Percentiles rank a stretch among this genome's conserved stretches.
phyloP scores from a whole-genome alignment of 2,329 filamentous ascomycete genomes.

The Xylariaceae sp. region DNA sequence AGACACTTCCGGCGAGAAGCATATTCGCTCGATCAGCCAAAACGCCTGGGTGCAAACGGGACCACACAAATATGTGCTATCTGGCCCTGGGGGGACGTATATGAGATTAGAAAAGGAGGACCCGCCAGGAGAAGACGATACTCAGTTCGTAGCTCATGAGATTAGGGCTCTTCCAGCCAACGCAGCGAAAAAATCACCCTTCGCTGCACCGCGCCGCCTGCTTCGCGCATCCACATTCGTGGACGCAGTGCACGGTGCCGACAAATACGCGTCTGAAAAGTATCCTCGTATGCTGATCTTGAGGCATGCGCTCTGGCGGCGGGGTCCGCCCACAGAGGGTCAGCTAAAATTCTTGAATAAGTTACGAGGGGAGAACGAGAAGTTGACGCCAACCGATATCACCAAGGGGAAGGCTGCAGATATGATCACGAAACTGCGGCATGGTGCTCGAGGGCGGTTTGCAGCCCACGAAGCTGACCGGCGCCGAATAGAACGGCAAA shows the following conservation, averaged over 20 bases:
- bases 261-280: slow-evolving; percentile 72
- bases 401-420: slow-evolving; percentile 82
- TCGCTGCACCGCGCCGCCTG: slow-evolving; percentile 68
- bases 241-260: slow-evolving; percentile 80
- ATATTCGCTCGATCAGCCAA: slow-evolving; percentile 75
- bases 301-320: slow-evolving; percentile 71
- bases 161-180: slow-evolving; percentile 50
- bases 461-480: slow-evolving; percentile 55
- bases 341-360: slow-evolving; percentile 74
- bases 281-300: slow-evolving; percentile 71
- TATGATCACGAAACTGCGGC: slow-evolving; percentile 90
- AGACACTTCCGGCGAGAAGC: slow-evolving; percentile 76
- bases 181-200: slow-evolving; percentile 56
- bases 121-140: slow-evolving; percentile 33
- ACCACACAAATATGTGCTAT: slow-evolving; percentile 71
- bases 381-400: slow-evolving; percentile 58
- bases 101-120: slow-evolving; percentile 54
- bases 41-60: slow-evolving; percentile 82
- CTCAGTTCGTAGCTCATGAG: slow-evolving; percentile 51
- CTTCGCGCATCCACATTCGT: slow-evolving; percentile 67
- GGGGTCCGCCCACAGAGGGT: slow-evolving; percentile 61
- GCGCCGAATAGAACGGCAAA: slow-evolving; percentile 48
- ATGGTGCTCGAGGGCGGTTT: slow-evolving; percentile 73
- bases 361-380: slow-evolving; percentile 55
- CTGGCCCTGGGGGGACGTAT: slow-evolving; percentile 64